phyloP scores from a whole-genome alignment of 352 stramenopile species.

The Pelagophyceae sp. region DNA sequence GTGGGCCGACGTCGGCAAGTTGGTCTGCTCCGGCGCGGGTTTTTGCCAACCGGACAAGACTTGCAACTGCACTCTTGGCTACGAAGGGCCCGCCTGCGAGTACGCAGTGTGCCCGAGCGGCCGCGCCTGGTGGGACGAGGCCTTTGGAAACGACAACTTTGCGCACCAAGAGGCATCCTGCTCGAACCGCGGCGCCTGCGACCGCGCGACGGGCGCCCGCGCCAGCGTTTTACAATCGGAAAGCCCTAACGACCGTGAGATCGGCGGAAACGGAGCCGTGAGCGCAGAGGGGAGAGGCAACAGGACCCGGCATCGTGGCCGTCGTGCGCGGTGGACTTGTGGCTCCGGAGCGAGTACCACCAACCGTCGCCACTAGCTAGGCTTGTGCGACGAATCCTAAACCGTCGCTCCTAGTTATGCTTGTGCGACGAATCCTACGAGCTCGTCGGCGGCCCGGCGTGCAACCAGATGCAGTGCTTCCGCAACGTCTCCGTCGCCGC shows the following conservation, averaged over 20 bases:
- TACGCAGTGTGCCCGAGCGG: constrained; percentile 20
- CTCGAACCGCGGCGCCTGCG: constrained; percentile 64
- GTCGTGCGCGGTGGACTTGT: too few species aligned
- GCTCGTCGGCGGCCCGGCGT: constrained; percentile 22
- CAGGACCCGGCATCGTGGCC: too few species aligned
- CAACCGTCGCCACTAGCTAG: too few species aligned
- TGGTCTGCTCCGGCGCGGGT: neutral
- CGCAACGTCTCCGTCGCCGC: constrained; percentile 9
- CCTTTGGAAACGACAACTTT: neutral
- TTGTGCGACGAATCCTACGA: constrained; percentile 57
- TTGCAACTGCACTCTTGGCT: constrained; percentile 24
- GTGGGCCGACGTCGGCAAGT: neutral
- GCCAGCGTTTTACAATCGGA: too few species aligned
- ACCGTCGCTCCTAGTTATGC: too few species aligned
- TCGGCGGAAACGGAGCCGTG: too few species aligned
- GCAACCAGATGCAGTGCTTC: constrained; percentile 14
- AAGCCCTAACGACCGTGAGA: too few species aligned
- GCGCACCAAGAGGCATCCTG: constrained; percentile 45
- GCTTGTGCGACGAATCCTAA: too few species aligned
- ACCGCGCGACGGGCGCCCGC: constrained; percentile 50
- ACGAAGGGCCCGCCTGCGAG: constrained; percentile 29
- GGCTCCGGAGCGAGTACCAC: too few species aligned
- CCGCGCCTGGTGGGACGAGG: constrained; percentile 27
- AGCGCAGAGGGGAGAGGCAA: too few species aligned
- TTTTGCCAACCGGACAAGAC: constrained; percentile 19